phyloP scores from a whole-genome alignment of 78 protist genomes.

The Dictyostelium firmibasis region DNA sequence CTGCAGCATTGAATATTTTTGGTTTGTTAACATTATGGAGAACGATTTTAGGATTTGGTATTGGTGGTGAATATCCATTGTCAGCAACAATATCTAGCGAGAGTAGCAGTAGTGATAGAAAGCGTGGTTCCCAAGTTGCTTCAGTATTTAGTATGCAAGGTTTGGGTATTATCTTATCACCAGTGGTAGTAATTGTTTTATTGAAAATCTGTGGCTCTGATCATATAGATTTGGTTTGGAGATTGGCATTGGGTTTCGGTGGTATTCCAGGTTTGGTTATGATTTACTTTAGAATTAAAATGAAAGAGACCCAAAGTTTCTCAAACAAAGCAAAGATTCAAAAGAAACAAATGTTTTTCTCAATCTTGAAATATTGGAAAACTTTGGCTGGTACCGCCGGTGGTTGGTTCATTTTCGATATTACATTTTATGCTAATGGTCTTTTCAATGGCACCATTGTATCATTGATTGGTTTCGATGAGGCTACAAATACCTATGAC shows the following conservation, averaged over 20 bases:
- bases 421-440: slow-evolving; percentile 86
- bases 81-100: slow-evolving; percentile 85
- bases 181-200: slow-evolving; percentile 42
- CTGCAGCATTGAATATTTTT: slow-evolving; percentile 28
- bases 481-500: slow-evolving; percentile 21
- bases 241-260: slow-evolving; percentile 69
- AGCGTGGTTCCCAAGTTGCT: slow-evolving; percentile 72
- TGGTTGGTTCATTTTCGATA: slow-evolving; percentile 91
- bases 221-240: slow-evolving; percentile 82
- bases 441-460: slow-evolving; percentile 76
- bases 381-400: slow-evolving; percentile 87
- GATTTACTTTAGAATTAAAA: slow-evolving; percentile 67
- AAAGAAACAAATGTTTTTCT: slow-evolving; percentile 19
- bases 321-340: background rate
- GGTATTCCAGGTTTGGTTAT: slow-evolving; percentile 72
- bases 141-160: slow-evolving; percentile 91
- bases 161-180: slow-evolving; percentile 78
- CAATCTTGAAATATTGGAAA: slow-evolving; percentile 14
- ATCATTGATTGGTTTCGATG: slow-evolving; percentile 19
- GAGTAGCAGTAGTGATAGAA: background rate
- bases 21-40: slow-evolving; percentile 80
- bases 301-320: slow-evolving; percentile 55
- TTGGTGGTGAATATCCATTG: slow-evolving; percentile 93
- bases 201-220: background rate
- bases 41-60: slow-evolving; percentile 87